Base-by-base conservation (phyloP, 169 alveolate species). In the Plasmodium gonderi region DNA sequence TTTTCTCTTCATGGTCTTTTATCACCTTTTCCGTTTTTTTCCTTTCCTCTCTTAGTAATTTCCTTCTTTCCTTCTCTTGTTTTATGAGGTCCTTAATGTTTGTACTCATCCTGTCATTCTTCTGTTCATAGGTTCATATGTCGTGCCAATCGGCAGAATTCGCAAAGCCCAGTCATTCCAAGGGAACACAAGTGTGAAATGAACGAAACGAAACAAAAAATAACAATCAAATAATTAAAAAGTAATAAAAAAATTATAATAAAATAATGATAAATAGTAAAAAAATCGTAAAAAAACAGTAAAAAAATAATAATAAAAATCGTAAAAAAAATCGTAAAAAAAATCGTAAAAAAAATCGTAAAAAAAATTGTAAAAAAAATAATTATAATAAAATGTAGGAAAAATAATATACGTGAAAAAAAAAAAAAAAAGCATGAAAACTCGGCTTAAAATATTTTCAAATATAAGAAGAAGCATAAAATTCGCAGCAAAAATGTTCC, bases 31-130 rank as follows among this genome's bases (percentile, higher is more conserved):
- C 82, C 26, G 40, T 51, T n/a, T 47, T 82, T 49, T 36, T 82
- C 38, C 60, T 82, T 74, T 82, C 83, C 17, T 82, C 81, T 75
- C 92, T 42, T 14, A 82, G 36, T 51, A 82, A 82, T 54, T 47
- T 67, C 42, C 92, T 82, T 47, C 92, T 69, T 17, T 82, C 92
- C 51, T 82, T 82, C 76, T 82, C 92, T 45, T 72, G 74, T 54
- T 74, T 82, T 14, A 82, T 82, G 17, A 82, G 75, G 4, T 82
- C 92, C 79, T 82, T 82, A 74, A 82, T 69, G 64, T 69, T 74
- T 4, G 17, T 47, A 26, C 45, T 29, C 82, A 82, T 82, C 60
- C 38, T 82, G 42, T 54, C 69, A 54, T 54, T 54, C 69, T 54
- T 54, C 69, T 54, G 36, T 54, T 54, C 33, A 8, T 17, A 11